A percentile compares a stretch with the other conserved stretches of the same genome.
These are phyloP conservation scores for Podosphaera fusca DNA, from an alignment of 2,329 filamentous ascomycete species.

Conservation along the genomic window DNA sequence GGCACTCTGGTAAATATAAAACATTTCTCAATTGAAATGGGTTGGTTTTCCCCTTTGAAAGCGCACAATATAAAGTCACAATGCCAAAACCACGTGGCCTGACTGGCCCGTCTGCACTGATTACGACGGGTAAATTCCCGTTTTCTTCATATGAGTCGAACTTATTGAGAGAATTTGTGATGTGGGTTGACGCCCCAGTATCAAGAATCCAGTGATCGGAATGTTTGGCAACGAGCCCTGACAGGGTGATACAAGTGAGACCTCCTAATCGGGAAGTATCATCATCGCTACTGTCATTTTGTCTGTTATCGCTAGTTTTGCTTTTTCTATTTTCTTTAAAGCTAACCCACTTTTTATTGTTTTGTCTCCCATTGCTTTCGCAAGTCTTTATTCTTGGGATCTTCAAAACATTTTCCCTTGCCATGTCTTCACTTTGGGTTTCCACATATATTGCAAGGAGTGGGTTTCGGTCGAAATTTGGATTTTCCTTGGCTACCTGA, in stretches of 20 bases:
- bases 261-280: background rate
- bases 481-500: background rate
- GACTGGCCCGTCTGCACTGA: background rate
- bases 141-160: background rate
- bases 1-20: background rate
- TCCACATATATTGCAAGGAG: background rate
- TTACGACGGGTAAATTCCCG: background rate
- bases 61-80: background rate
- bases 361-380: background rate
- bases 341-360: background rate
- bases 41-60: background rate
- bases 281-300: background rate
- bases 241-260: background rate
- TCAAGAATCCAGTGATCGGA: background rate
- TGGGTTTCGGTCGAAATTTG: background rate
- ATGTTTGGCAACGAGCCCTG: background rate
- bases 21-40: background rate
- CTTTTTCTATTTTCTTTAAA: background rate
- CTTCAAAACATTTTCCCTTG: conserved; percentile 1
- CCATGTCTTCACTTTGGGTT: background rate
- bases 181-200: background rate
- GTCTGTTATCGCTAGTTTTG: background rate
- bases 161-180: background rate
- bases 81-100: background rate
- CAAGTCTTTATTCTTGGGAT: background rate